A percentile compares a stretch with the other conserved stretches of the same genome.
These are phyloP conservation scores for Mycena sp. DNA, from an alignment of 1,284 basidiomycete genomes.

Conservation along the genomic window DNA sequence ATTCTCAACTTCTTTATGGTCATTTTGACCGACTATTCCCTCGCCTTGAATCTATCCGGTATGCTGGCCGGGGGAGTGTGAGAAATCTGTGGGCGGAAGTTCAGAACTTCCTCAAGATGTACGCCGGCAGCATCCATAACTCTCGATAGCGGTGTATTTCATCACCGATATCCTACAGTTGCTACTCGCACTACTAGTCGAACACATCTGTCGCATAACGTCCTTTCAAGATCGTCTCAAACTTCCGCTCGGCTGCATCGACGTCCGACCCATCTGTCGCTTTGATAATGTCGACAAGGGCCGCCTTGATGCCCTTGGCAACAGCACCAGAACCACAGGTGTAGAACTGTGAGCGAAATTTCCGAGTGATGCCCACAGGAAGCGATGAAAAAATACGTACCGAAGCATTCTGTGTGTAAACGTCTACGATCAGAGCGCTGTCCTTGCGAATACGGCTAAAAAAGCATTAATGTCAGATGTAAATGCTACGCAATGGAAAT, in stretches of 20 bases:
- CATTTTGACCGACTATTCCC: no score
- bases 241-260: conserved; percentile 41
- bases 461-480: conserved; percentile 1
- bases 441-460: conserved; percentile 57
- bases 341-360: conserved; percentile 48
- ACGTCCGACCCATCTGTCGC: conserved; percentile 37
- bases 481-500: background rate
- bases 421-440: conserved; percentile 44
- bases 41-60: no score
- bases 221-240: conserved; percentile 47
- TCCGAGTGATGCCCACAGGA: background rate
- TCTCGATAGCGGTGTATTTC: no score
- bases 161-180: no score
- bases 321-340: conserved; percentile 56
- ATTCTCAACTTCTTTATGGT: no score
- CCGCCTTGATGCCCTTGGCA: conserved; percentile 50
- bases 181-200: conserved; percentile 39
- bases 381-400: conserved; percentile 42
- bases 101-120: no score
- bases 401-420: conserved; percentile 47
- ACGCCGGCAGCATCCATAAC: no score
- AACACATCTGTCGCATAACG: conserved; percentile 58
- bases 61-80: no score
- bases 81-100: no score
- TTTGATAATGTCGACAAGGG: conserved; percentile 49